Conservation (phyloP, 306 rosid species). For the Sicyos edulis region DNA sequence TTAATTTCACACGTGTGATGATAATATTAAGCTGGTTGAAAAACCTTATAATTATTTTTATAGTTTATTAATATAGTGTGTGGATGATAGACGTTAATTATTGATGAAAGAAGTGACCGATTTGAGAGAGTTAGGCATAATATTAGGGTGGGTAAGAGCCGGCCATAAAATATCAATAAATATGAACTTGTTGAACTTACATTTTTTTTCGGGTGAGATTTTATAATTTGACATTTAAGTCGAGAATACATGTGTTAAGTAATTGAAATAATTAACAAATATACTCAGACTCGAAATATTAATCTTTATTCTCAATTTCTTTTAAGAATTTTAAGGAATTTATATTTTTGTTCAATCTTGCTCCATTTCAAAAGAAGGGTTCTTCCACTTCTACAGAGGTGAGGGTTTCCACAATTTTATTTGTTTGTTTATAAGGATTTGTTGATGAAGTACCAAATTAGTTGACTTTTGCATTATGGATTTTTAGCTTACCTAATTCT, state of each 20-base stretch:
- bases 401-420: background rate
- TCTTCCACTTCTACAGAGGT: background rate
- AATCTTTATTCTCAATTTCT: too few relatives aligned
- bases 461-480: constrained; percentile 11
- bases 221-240: too few relatives aligned
- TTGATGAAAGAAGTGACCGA: background rate
- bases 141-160: background rate
- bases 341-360: background rate
- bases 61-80: background rate
- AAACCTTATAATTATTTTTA: background rate
- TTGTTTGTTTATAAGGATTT: background rate
- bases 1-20: background rate
- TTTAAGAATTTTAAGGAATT: too few relatives aligned
- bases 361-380: background rate
- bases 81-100: background rate
- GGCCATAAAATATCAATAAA: too few relatives aligned
- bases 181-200: background rate
- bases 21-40: background rate
- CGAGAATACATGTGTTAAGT: too few relatives aligned
- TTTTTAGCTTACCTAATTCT: background rate
- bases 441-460: background rate
- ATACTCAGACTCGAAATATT: too few relatives aligned
- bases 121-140: background rate
- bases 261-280: too few relatives aligned
- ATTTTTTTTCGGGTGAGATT: too few relatives aligned